A percentile compares a stretch with the other conserved stretches of the same genome.
phyloP scores from a whole-genome alignment of 78 protist genomes.

The Mastigamoeba balamuthi region DNA sequence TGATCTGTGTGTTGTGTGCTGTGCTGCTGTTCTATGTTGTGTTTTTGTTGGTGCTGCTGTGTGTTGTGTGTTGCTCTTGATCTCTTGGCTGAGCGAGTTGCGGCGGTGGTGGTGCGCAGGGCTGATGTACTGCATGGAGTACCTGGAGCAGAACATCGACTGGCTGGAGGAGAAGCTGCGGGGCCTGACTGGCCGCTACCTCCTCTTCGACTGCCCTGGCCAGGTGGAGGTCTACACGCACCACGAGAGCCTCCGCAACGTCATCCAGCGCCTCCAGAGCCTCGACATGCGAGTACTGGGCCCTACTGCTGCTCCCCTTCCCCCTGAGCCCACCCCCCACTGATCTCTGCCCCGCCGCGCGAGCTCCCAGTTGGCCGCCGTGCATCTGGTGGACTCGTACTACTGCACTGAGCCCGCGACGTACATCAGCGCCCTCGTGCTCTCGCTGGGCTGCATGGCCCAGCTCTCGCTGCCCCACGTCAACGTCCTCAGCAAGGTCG shows the following conservation, averaged over 20 bases:
- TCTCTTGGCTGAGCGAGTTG: neutral
- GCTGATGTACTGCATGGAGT: slow-evolving; percentile 80
- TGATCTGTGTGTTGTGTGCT: no score
- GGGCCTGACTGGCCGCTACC: slow-evolving; percentile 2
- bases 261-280: slow-evolving; percentile 41
- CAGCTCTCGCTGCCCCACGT: slow-evolving; percentile 89
- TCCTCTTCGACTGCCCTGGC: slow-evolving; percentile 94
- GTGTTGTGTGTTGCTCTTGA: neutral
- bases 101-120: no score
- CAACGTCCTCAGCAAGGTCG: slow-evolving; percentile 91
- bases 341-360: neutral
- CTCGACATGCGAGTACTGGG: neutral
- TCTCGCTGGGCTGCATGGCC: slow-evolving; percentile 65
- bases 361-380: slow-evolving; percentile 27
- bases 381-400: slow-evolving; percentile 73
- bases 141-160: slow-evolving; percentile 70
- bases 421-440: slow-evolving; percentile 74
- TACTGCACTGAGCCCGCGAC: slow-evolving; percentile 78
- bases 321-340: neutral
- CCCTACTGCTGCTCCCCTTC: neutral
- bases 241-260: slow-evolving; percentile 51
- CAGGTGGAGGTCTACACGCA: slow-evolving; percentile 96
- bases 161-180: slow-evolving; percentile 78
- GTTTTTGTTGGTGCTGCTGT: no score
- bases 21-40: no score